Evolutionary conservation across 345 rosid species (phyloP), one percentile per base, ranked within the genome.

Genomic region (Fremontodendron californicum): DNA sequence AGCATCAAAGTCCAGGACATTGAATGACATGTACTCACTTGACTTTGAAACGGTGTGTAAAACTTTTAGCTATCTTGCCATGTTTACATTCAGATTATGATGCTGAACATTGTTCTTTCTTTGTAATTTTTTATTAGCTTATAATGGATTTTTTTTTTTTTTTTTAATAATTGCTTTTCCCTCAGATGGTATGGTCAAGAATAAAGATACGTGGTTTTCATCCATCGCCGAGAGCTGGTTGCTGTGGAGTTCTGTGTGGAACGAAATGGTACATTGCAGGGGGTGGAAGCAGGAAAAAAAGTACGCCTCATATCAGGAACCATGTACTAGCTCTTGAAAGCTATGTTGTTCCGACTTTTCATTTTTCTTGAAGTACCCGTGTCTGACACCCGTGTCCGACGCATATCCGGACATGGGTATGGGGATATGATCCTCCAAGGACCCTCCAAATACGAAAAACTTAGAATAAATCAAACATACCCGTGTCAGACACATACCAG

Each of bases 191-290:
- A 77, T 96, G 99, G 99, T 88, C 98, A 77, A 92, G 95, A 83
- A 89, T 92, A 84, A 96, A 96, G 90, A 87, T 89, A 42, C 84
- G 87, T 63, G 97, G 99, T 49, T 96, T 86, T 85, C 98, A 96
- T 87, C 99, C 98, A 9, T 93, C 97, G 5, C 97, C 95, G 6
- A 89, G 99, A 84, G 89, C 97, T 52, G 97, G 98, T 81, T 87
- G 93, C 80, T 92, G 97, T 82, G 99, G 97, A 67, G 90, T 96
- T 82, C 79, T 96, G 43, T 92, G 89, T 77, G 97, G 99, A 82
- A 89, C 94, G 66, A 93, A 88, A 81, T 96, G 99, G 99, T 92
- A 91, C 82, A 96, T 96, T 78, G 88, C 90, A 8, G 99, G 99
- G 72, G 99, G 99, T 63, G 99, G 99, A 85, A 96, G 90, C 92